These are phyloP conservation scores for Acanthochlamys bracteata DNA, from an alignment of 106 monocot genomes.

Conservation along the genomic window DNA sequence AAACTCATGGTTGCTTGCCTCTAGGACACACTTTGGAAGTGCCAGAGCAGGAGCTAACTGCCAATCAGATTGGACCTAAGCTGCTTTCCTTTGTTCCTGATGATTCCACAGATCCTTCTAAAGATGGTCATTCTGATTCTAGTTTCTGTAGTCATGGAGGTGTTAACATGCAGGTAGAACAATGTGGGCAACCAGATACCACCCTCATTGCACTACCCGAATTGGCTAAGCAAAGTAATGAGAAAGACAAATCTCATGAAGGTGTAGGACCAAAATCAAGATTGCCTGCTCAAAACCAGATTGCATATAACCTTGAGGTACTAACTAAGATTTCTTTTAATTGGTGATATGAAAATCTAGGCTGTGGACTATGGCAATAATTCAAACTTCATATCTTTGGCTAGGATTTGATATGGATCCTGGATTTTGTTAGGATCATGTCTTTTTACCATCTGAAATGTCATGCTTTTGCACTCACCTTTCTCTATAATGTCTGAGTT, in stretches of 20 bases:
- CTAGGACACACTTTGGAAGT: neutral
- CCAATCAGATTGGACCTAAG: neutral
- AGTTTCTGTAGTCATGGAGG: slow-evolving; percentile 6
- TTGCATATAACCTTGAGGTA: slow-evolving; percentile 24
- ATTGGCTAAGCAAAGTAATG: slow-evolving; percentile 6
- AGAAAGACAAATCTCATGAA: neutral
- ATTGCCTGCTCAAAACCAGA: slow-evolving; percentile 11
- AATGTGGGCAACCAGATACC: neutral
- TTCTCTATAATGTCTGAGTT: neutral
- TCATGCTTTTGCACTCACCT: neutral
- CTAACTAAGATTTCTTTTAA: neutral
- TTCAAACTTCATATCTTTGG: too few relatives aligned
- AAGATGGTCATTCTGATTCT: slow-evolving; percentile 9
- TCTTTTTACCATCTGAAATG: too few relatives aligned
- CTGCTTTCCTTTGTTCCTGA: slow-evolving; percentile 1
- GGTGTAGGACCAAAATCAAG: neutral
- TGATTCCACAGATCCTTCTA: neutral
- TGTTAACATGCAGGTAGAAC: neutral
- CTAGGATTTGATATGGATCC: too few relatives aligned
- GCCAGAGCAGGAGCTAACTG: neutral
- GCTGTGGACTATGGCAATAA: too few relatives aligned
- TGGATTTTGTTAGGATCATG: too few relatives aligned
- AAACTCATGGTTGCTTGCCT: neutral
- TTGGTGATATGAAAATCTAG: too few relatives aligned
- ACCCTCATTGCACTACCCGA: slow-evolving; percentile 5